Conservation (phyloP, 306 rosid species). For the Comarum palustre region DNA sequence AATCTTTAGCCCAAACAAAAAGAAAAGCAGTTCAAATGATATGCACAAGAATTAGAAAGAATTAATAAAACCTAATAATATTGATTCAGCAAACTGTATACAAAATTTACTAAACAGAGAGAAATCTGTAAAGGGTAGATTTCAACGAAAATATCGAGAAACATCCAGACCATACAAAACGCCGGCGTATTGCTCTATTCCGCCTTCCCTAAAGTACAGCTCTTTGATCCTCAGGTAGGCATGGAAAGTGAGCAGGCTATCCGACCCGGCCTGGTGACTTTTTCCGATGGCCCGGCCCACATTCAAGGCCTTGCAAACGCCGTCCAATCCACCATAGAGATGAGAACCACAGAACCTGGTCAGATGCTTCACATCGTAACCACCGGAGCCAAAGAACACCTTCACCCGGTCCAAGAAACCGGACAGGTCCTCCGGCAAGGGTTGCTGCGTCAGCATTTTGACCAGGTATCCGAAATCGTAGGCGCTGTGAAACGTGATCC, state of each 20-base stretch:
- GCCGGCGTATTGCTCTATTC: slow-evolving; percentile 43
- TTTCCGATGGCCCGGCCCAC: slow-evolving; percentile 46
- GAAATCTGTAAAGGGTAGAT: slow-evolving; percentile 23
- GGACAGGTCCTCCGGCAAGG: slow-evolving; percentile 38
- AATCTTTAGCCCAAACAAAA: not conserved
- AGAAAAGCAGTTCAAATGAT: not conserved
- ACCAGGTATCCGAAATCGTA: slow-evolving; percentile 73
- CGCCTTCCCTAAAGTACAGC: slow-evolving; percentile 26
- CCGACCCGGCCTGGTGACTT: slow-evolving; percentile 74
- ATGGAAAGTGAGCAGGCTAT: slow-evolving; percentile 60
- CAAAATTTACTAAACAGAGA: slow-evolving; percentile 19
- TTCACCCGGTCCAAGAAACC: slow-evolving; percentile 37
- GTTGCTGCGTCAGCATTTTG: slow-evolving; percentile 45
- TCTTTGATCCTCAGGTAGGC: slow-evolving; percentile 43
- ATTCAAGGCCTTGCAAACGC: slow-evolving; percentile 35
- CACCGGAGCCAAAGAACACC: slow-evolving; percentile 50
- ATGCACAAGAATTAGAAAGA: slow-evolving; percentile 1
- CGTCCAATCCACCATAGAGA: slow-evolving; percentile 57
- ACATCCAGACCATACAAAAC: slow-evolving; percentile 57
- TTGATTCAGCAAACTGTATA: slow-evolving; percentile 26
- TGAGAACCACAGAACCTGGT: slow-evolving; percentile 38
- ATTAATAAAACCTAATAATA: slow-evolving; percentile 23
- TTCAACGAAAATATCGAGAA: slow-evolving; percentile 12
- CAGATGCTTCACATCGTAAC: slow-evolving; percentile 66
- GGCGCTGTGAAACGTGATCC: slow-evolving; percentile 69